A percentile compares a stretch with the other conserved stretches of the same genome.
Evolutionary conservation across 2,329 filamentous ascomycete genomes (phyloP).

Genomic region (Pseudofabraea citricarpa): DNA sequence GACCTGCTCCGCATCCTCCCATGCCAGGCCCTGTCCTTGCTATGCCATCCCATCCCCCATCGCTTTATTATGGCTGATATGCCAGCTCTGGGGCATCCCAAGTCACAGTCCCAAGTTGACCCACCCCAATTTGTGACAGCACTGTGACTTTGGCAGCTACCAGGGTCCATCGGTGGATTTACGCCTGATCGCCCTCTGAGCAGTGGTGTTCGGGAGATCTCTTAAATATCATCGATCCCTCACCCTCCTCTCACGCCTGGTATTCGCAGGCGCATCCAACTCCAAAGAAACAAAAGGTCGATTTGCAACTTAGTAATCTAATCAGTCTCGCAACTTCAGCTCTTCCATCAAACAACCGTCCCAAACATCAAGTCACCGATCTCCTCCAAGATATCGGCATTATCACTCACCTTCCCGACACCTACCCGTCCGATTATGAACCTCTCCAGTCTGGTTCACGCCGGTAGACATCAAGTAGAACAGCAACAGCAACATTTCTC

Average conservation of each 20-base stretch:
- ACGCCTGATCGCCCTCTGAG: constrained; percentile 45
- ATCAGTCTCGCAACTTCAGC: constrained; percentile 21
- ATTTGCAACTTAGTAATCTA: constrained; percentile 22
- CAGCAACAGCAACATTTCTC: constrained; percentile 17
- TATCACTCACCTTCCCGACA: constrained; percentile 2
- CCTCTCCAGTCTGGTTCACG: constrained; percentile 30
- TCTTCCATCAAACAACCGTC: too few relatives aligned
- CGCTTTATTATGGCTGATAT: constrained; percentile 11
- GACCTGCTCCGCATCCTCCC: constrained; percentile 21
- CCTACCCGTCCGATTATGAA: constrained; percentile 25
- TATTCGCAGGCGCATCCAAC: constrained; percentile 26
- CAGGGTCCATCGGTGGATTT: constrained; percentile 45
- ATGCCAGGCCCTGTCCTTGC: too few relatives aligned
- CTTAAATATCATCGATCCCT: constrained; percentile 41
- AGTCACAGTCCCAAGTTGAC: constrained; percentile 30
- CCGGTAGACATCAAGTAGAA: constrained; percentile 24
- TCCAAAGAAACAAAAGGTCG: constrained; percentile 30
- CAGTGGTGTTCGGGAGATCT: constrained; percentile 46
- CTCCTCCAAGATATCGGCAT: constrained; percentile 2
- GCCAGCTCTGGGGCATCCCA: constrained; percentile 27
- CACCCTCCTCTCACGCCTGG: constrained; percentile 27
- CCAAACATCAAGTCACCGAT: constrained; percentile 7
- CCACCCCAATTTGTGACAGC: constrained; percentile 53
- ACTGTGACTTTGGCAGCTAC: constrained; percentile 37
- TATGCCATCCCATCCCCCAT: constrained; percentile 18